Percentiles rank a stretch among this genome's conserved stretches.
These are phyloP conservation scores for Epichloe typhina DNA, from an alignment of 2,329 filamentous ascomycete genomes.

Conservation along the genomic window DNA sequence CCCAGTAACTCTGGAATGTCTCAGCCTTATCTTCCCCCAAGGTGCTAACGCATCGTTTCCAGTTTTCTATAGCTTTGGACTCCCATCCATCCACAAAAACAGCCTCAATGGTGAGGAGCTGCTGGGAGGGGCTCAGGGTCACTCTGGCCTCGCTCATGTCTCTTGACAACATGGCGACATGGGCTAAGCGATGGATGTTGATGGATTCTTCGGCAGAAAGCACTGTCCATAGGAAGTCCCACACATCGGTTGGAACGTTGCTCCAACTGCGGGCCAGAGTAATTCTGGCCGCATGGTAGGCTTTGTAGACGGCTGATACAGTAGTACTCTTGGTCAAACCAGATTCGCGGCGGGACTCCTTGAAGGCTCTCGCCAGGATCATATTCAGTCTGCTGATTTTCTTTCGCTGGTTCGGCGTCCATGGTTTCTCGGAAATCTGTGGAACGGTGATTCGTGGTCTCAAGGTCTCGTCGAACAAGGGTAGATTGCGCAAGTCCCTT, in stretches of 20 bases:
- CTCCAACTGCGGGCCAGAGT: slow-evolving; percentile 32
- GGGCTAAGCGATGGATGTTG: slow-evolving; percentile 43
- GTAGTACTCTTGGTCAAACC: slow-evolving; percentile 22
- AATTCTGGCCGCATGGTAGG: slow-evolving; percentile 33
- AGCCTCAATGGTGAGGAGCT: slow-evolving; percentile 55
- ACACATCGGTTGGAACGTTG: slow-evolving; percentile 45
- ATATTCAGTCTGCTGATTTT: slow-evolving; percentile 25
- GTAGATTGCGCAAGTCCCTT: slow-evolving; percentile 15
- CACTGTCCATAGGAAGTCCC: slow-evolving; percentile 53
- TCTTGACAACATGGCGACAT: slow-evolving; percentile 47
- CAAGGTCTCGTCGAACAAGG: slow-evolving; percentile 11
- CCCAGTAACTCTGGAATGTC: slow-evolving; percentile 43
- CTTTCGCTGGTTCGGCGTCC: slow-evolving; percentile 24
- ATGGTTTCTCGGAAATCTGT: slow-evolving; percentile 23
- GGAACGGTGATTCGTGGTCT: slow-evolving; percentile 15
- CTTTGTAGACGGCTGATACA: slow-evolving; percentile 32
- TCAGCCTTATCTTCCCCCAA: slow-evolving; percentile 34
- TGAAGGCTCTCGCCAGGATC: slow-evolving; percentile 15
- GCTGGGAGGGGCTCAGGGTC: slow-evolving; percentile 41
- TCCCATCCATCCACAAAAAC: slow-evolving; percentile 50
- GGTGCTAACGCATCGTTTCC: slow-evolving; percentile 43
- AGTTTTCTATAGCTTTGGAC: slow-evolving; percentile 46
- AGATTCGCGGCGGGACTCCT: slow-evolving; percentile 15
- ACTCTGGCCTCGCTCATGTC: slow-evolving; percentile 52
- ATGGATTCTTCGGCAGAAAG: slow-evolving; percentile 37